Conservation (phyloP, 1,284 basidiomycete species). For the Ustilago sp. region DNA sequence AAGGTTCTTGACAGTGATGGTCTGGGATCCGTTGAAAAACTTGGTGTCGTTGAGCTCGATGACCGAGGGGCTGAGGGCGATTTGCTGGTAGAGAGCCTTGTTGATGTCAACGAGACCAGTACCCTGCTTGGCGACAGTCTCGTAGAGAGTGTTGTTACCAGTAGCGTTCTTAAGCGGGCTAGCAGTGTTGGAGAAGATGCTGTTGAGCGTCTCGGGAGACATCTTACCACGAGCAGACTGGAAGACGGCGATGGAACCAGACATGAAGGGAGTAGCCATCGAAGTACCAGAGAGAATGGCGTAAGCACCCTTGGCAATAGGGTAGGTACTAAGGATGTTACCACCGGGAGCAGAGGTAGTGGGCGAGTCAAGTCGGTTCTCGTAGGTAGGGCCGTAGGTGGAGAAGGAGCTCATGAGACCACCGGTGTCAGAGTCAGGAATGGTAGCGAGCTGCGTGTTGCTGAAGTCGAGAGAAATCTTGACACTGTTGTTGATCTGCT, state of each 20-base stretch:
- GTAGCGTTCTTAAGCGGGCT: conserved; percentile 72
- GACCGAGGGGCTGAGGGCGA: conserved; percentile 75
- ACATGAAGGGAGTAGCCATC: conserved; percentile 72
- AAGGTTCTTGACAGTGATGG: conserved; percentile 59
- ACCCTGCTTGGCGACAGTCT: conserved; percentile 77
- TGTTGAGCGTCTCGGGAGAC: conserved; percentile 69
- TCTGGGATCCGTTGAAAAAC: conserved; percentile 59
- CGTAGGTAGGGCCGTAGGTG: conserved; percentile 75
- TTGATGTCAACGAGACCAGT: conserved; percentile 78
- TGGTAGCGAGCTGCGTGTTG: conserved; percentile 69
- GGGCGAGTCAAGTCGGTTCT: conserved; percentile 74
- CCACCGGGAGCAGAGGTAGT: conserved; percentile 76
- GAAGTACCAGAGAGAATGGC: conserved; percentile 72
- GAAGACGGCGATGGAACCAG: conserved; percentile 77
- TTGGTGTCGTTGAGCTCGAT: conserved; percentile 79
- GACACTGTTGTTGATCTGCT: conserved; percentile 71
- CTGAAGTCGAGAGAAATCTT: conserved; percentile 73
- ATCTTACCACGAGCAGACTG: conserved; percentile 73
- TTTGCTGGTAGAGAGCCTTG: conserved; percentile 74
- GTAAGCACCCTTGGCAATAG: conserved; percentile 69
- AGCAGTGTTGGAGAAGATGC: conserved; percentile 76
- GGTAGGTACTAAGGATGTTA: conserved; percentile 68
- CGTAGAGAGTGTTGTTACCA: conserved; percentile 73
- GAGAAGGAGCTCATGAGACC: conserved; percentile 76
- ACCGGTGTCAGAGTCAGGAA: conserved; percentile 72